A percentile compares a stretch with the other conserved stretches of the same genome.
Conservation (phyloP, 345 rosid genomes). For the Alliaria petiolata region DNA sequence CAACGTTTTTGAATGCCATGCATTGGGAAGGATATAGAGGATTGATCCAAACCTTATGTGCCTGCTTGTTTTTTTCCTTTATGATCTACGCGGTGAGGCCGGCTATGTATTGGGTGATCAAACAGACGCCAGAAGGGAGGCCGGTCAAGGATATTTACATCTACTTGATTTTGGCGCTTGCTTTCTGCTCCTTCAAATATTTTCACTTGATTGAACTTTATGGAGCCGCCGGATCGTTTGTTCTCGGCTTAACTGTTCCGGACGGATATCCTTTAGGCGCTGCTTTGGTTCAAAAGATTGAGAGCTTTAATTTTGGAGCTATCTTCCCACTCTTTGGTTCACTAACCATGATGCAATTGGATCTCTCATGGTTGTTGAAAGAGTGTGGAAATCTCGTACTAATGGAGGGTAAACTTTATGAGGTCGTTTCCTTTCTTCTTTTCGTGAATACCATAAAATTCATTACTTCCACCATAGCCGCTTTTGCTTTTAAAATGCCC, state of each 20-base stretch:
- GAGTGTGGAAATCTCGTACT: conserved; percentile 1
- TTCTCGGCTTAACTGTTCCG: conserved; percentile 39
- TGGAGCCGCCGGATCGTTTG: conserved; percentile 35
- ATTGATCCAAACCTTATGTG: not conserved
- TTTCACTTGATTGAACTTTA: not conserved
- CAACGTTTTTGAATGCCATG: conserved; percentile 5
- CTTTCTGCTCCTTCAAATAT: conserved; percentile 10
- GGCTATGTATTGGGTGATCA: conserved; percentile 33
- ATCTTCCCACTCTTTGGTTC: conserved; percentile 31
- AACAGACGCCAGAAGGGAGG: conserved; percentile 36
- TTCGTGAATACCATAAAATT: conserved; percentile 28
- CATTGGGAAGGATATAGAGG: not conserved
- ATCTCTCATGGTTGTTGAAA: not conserved
- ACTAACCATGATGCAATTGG: conserved; percentile 19
- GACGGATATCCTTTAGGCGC: conserved; percentile 48
- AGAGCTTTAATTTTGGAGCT: conserved; percentile 28
- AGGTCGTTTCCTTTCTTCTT: conserved; percentile 7
- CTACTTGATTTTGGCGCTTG: conserved; percentile 25
- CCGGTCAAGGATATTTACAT: conserved; percentile 29
- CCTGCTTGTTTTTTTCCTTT: not conserved
- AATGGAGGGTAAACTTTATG: conserved; percentile 26
- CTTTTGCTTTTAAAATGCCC: conserved; percentile 38
- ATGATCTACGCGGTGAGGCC: conserved; percentile 7
- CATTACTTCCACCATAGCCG: conserved; percentile 24
- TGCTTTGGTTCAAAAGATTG: conserved; percentile 39